Evolutionary conservation across 1,284 basidiomycete genomes (phyloP), one percentile per base, ranked within the genome.

Genomic region (Pyrrhoderma lamaoense): DNA sequence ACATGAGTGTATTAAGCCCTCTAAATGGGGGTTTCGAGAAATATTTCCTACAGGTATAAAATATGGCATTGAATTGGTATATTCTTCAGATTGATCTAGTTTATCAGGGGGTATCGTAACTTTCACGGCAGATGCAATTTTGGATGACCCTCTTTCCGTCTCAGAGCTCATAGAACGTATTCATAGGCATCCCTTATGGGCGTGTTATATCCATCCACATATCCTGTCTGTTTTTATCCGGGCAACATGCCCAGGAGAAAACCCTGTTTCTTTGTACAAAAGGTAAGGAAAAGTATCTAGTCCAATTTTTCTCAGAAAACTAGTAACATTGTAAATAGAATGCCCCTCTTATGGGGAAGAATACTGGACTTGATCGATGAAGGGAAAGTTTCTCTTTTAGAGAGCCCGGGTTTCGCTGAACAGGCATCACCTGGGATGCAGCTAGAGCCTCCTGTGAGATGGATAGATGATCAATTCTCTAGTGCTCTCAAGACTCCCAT

Each of bases 1-100:
- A 9, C 75, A 83, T 61, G 61, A 73, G 36, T 71, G 60, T 19
- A 65, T 83, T 8, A 62, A 70, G 7, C 70, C 68, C 8, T 61
- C 68, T 4, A 64, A 69, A 25, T 86, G 82, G 83, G 75, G 75
- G 7, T 57, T 85, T 8, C 70, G 70, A 25, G 79, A 81, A 58
- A 74, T 88, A 13, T 86, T 75, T 61, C 79, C 82, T 23, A 61
- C 77, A 56, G 85, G 85, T 31, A 31, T 11, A 11, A 11, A 11
- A 11, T 31, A 11, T 31, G 27, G 11, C 27, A 31, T n/a, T 11
- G 27, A 31, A 5, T 11, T 5, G 27, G 27, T 5, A 11, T 5
- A 31, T 5, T 5, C 5, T 11, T 31, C 11, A 31, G 7, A 5
- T 31, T 5, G 5, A 31, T 31, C 5, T 31, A 31, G 5, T 31